phyloP scores from a whole-genome alignment of 345 rosid species.

The Euphorbia peplus region DNA sequence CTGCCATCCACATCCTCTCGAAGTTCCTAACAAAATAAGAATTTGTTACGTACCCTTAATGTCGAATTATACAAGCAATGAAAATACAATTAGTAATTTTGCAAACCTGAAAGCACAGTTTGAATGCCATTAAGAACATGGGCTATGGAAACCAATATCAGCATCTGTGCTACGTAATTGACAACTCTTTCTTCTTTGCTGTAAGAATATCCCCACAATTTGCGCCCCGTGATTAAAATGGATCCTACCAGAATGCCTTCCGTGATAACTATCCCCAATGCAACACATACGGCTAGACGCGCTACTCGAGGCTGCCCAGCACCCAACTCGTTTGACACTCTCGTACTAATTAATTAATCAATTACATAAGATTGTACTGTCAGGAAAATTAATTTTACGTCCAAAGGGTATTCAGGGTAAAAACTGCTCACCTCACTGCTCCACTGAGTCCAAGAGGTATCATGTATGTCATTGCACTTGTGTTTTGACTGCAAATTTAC shows the following conservation, averaged over 20 bases:
- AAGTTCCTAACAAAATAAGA: slow-evolving; percentile 29
- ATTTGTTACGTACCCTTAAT: not conserved
- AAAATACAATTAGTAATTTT: not conserved
- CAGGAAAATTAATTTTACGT: not conserved
- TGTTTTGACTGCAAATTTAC: slow-evolving; percentile 25
- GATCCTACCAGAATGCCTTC: slow-evolving; percentile 19
- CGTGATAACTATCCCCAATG: not conserved
- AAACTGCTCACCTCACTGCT: slow-evolving; percentile 27
- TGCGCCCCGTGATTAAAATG: slow-evolving; percentile 11
- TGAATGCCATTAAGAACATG: slow-evolving; percentile 41
- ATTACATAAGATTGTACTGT: not conserved
- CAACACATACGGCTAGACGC: slow-evolving; percentile 14
- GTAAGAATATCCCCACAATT: slow-evolving; percentile 19
- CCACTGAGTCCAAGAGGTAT: slow-evolving; percentile 31
- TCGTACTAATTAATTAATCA: slow-evolving; percentile 19
- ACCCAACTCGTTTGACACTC: slow-evolving; percentile 35
- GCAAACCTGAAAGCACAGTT: slow-evolving; percentile 42
- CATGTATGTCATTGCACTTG: slow-evolving; percentile 12
- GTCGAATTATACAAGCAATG: not conserved
- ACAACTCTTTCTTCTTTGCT: slow-evolving; percentile 38
- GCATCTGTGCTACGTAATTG: slow-evolving; percentile 31
- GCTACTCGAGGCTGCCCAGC: slow-evolving; percentile 28
- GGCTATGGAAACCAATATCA: slow-evolving; percentile 33
- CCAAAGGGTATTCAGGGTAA: not conserved
- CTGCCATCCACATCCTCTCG: slow-evolving; percentile 68